These are phyloP conservation scores for Poronia punctata DNA, from an alignment of 495 filamentous ascomycete genomes.

Conservation along the genomic window DNA sequence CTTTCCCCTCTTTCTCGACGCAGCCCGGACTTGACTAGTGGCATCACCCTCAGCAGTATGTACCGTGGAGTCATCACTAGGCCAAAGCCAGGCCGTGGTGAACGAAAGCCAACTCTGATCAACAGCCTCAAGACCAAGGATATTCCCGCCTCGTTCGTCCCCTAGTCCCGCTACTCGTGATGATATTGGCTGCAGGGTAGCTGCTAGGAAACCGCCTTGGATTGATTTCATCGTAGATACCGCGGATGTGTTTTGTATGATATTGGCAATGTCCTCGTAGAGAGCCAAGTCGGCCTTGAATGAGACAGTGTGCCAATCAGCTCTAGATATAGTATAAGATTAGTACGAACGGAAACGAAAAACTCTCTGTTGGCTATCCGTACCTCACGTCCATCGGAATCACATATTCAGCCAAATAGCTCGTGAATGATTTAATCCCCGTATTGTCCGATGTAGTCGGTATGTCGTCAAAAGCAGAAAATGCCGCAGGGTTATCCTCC, in stretches of 20 bases:
- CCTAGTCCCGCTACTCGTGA: constrained; percentile 4
- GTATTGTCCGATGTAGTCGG: constrained; percentile 1
- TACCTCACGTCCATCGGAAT: constrained; percentile 1
- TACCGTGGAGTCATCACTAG: constrained; percentile 6
- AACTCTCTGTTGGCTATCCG: too few relatives aligned
- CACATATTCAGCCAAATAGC: neutral
- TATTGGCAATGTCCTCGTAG: constrained; percentile 4
- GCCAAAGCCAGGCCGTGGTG: constrained; percentile 5
- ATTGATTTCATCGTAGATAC: neutral
- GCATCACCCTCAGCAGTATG: neutral
- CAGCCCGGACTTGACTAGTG: neutral
- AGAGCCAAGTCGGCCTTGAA: constrained; percentile 1
- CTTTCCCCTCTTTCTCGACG: neutral
- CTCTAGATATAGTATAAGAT: too few relatives aligned
- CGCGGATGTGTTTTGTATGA: constrained; percentile 1
- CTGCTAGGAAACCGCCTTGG: neutral
- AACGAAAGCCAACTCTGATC: constrained; percentile 9
- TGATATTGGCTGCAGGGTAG: constrained; percentile 1
- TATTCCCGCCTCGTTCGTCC: constrained; percentile 16
- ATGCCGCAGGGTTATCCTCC: constrained; percentile 1
- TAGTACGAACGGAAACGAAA: too few relatives aligned
- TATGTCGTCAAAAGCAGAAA: constrained; percentile 3
- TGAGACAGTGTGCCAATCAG: too few relatives aligned
- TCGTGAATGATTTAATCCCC: neutral
- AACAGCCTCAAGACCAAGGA: constrained; percentile 13